Conservation (phyloP, 2,329 filamentous ascomycete species). For the Ramichloridium luteum region DNA sequence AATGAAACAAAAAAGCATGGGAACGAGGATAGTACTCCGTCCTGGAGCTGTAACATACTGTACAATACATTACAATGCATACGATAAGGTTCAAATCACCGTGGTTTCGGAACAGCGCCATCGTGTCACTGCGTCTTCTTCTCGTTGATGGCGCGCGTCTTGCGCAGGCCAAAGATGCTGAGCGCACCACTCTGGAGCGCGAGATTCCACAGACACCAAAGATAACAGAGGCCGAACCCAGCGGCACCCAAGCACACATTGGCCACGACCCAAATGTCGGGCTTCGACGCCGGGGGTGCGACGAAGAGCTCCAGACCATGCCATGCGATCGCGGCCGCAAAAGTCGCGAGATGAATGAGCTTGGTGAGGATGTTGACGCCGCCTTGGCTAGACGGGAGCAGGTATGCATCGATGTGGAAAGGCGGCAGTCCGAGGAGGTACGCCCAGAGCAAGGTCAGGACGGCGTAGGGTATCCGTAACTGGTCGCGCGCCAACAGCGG, state of each 20-base stretch:
- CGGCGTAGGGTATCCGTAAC: slow-evolving; percentile 69
- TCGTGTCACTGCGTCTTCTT: slow-evolving; percentile 33
- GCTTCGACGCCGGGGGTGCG: slow-evolving; percentile 59
- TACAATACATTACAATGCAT: slow-evolving; percentile 7
- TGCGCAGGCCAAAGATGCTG: slow-evolving; percentile 9
- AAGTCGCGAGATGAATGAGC: slow-evolving; percentile 63
- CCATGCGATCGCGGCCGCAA: slow-evolving; percentile 66
- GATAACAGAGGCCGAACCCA: slow-evolving; percentile 75
- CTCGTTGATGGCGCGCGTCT: slow-evolving; percentile 16
- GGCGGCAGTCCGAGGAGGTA: slow-evolving; percentile 83
- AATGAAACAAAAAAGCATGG: too few species aligned
- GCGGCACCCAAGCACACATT: slow-evolving; percentile 79
- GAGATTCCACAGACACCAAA: slow-evolving; percentile 75
- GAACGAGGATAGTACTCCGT: background rate
- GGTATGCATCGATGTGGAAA: slow-evolving; percentile 55
- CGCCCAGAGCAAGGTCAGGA: slow-evolving; percentile 77
- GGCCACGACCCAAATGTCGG: slow-evolving; percentile 85
- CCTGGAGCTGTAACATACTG: slow-evolving; percentile 1
- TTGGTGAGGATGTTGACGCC: slow-evolving; percentile 32
- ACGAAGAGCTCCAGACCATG: slow-evolving; percentile 63
- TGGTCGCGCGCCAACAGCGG: slow-evolving; percentile 79
- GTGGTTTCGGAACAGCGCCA: too few species aligned
- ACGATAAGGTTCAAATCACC: background rate
- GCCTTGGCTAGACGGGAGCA: slow-evolving; percentile 9
- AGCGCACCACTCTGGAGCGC: slow-evolving; percentile 44